A percentile compares a stretch with the other conserved stretches of the same genome.
phyloP scores from a whole-genome alignment of 441 rosid species.

The Populus hybrid region DNA sequence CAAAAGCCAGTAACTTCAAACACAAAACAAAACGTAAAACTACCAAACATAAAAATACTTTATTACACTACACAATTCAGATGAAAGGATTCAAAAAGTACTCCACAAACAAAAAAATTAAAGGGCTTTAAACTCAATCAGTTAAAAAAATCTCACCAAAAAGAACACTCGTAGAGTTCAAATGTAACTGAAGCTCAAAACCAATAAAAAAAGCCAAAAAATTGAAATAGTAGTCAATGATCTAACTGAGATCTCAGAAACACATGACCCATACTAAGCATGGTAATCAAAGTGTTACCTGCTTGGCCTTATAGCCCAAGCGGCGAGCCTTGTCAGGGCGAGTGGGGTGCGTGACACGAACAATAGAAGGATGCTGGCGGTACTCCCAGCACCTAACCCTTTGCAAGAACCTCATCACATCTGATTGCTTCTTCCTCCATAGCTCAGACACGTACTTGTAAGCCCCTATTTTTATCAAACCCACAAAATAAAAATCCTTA shows the following conservation, averaged over 20 bases:
- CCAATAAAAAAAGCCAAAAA: neutral
- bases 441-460: constrained; percentile 67
- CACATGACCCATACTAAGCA: too few species aligned
- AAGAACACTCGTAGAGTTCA: neutral
- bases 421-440: constrained; percentile 78
- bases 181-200: neutral
- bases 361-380: constrained; percentile 65
- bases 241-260: too few species aligned
- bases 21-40: too few species aligned
- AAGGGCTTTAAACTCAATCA: neutral
- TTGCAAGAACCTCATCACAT: constrained; percentile 69
- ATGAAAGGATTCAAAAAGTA: neutral
- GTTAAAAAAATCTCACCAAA: neutral
- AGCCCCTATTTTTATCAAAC: constrained; percentile 39
- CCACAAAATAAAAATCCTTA: neutral
- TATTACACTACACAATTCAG: neutral
- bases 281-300: constrained; percentile 23
- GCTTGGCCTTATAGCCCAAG: constrained; percentile 68
- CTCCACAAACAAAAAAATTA: neutral
- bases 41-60: neutral
- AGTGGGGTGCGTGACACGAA: constrained; percentile 53
- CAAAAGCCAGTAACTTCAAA: neutral
- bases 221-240: neutral
- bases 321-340: constrained; percentile 74
- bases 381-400: too few species aligned